These are phyloP conservation scores for Rheum nobile DNA, from an alignment of 148 eudicot genomes.

Conservation along the genomic window DNA sequence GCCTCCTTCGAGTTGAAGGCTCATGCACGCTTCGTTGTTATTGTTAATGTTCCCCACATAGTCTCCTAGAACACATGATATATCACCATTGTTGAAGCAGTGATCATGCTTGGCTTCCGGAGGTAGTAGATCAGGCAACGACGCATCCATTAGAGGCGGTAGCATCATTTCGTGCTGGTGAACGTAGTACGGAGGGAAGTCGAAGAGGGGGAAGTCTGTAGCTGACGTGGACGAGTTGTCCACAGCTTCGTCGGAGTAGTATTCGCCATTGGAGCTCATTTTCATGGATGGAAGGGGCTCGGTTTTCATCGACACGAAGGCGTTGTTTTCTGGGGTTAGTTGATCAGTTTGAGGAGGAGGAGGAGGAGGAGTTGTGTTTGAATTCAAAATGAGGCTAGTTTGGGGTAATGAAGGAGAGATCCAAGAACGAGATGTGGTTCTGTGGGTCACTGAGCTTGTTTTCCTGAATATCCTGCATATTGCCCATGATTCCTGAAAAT, in stretches of 20 bases:
- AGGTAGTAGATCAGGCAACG: not conserved
- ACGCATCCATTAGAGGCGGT: slow-evolving; percentile 2
- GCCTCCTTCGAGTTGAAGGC: not conserved
- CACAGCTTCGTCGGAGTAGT: not conserved
- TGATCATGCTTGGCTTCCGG: not conserved
- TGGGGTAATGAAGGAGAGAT: slow-evolving; percentile 34
- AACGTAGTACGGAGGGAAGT: not conserved
- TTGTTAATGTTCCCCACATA: not conserved
- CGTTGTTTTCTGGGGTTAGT: slow-evolving; percentile 4
- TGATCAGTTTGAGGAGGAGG: not conserved
- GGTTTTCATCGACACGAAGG: not conserved
- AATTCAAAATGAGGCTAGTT: slow-evolving; percentile 8
- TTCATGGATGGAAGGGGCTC: not conserved
- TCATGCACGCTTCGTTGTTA: not conserved
- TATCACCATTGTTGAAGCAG: not conserved
- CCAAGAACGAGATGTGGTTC: slow-evolving; percentile 69
- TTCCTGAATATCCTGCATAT: slow-evolving; percentile 93
- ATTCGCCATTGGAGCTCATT: not conserved
- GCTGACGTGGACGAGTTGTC: not conserved
- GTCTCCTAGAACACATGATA: slow-evolving; percentile 3
- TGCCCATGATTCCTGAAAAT: slow-evolving; percentile 78
- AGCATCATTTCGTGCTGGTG: slow-evolving; percentile 2
- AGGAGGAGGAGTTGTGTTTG: not conserved
- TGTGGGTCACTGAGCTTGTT: slow-evolving; percentile 48
- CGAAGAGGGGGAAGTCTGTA: not conserved